These are phyloP conservation scores for Claviceps fusiformis DNA, from an alignment of 2,329 filamentous ascomycete species.

Conservation along the genomic window DNA sequence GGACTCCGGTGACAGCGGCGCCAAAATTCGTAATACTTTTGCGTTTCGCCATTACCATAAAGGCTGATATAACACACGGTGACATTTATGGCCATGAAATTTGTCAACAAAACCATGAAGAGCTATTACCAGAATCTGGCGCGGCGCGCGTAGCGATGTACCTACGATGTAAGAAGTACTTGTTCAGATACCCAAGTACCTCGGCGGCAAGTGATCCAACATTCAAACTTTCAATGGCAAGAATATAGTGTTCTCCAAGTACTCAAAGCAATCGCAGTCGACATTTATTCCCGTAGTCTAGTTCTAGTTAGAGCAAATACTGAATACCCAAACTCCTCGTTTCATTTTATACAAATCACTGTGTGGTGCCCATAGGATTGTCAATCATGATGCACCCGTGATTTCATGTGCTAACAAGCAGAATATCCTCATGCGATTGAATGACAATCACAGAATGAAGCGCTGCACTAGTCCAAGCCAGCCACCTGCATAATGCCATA, in stretches of 20 bases:
- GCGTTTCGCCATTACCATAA: no score
- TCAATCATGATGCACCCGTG: neutral
- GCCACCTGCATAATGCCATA: conserved; percentile 79
- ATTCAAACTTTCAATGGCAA: neutral
- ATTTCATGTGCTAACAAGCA: neutral
- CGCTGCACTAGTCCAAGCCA: conserved; percentile 34
- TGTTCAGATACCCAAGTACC: neutral
- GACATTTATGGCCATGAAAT: no score
- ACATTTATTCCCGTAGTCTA: neutral
- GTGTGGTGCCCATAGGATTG: neutral
- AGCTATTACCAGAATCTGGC: no score
- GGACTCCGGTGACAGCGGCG: no score
- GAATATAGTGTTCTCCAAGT: neutral
- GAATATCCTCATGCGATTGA: neutral
- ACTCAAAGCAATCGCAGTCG: neutral
- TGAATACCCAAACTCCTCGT: neutral
- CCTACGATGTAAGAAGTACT: neutral
- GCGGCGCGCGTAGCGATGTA: no score
- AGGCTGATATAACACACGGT: no score
- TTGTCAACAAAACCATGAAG: no score
- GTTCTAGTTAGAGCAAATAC: neutral
- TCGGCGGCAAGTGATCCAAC: neutral
- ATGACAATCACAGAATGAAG: no score
- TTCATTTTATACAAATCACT: neutral
- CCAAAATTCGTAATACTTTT: no score